Base-by-base conservation (phyloP, 2,329 filamentous ascomycete genomes). In the Aspergillus phoenicis region DNA sequence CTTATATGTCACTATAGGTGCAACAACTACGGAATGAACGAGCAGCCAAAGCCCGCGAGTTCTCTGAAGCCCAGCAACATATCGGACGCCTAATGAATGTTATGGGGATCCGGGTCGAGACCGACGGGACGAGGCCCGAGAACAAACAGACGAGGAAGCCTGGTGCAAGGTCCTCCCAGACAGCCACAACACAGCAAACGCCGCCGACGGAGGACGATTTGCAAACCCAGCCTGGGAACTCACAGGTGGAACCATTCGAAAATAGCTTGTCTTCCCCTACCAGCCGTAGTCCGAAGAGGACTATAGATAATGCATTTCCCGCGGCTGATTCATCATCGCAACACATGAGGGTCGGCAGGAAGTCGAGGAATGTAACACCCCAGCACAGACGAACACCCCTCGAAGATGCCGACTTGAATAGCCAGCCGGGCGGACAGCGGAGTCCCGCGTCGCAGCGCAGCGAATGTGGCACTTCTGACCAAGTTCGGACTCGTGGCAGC, bases 11-110 rank as follows among this genome's bases (percentile, higher is more conserved):
- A 24, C 6, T 2, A 22, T 22, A 77, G 75, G 62, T 76, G 11
- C 74, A 76, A 64, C 69, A 70, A 26, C 64, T 77, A 39, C 72
- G 71, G 13, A 70, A 74, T 39, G 74, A 77, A 53, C 69, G 74
- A 41, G 69, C 73, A 20, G 66, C 71, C 8, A 78, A 77, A 62
- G 73, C 75, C 20, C 71, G 73, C 8, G 75, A 78, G 58, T 77
- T 77, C 38, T 75, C 72, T 1, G 75, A 77, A 59, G 75, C 75
- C 1, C 76, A 77, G 55, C 73, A 77, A 57, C 73, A 77, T 49
- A 77, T 77, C 22, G 66, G 71, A 13, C 70, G 73, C 11, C 60
- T 77, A 4, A 78, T 78, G 75, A 67, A 65, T 15, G 74, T 78
- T 1, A 77, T 77, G 75, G 75, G 73, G 1, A 75, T 76, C 55